Evolutionary conservation across 305 asterid species (phyloP), one percentile per base, ranked within the genome.

Genomic region (Andrographis paniculata): DNA sequence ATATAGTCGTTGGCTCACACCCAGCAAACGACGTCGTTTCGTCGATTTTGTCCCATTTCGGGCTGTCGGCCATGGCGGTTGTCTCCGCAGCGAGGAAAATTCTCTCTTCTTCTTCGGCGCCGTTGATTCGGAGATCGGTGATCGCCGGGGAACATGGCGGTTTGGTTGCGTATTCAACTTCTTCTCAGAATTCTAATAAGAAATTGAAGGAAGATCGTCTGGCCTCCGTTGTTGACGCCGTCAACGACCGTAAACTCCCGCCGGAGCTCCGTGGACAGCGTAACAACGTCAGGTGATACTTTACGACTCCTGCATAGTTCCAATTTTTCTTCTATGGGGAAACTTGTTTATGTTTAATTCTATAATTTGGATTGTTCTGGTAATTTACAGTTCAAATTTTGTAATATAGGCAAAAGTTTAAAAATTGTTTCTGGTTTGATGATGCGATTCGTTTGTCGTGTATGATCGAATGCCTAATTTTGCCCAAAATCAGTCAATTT

Each of bases 191-290:
- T 55, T 35, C 69, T 20, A 57, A 45, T 11, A 52, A 59, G 62
- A 76, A 75, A 66, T 44, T 58, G 43, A 23, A 56, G 17, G 39
- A 43, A 16, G 93, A 87, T 43, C 95, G 93, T 35, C 81, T 87
- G 28, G 77, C 93, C 61, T 67, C 82, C 55, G 93, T 83, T 14
- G 72, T 76, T 19, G 97, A 87, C 67, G 60, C 84, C 68, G 78
- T 80, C 59, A 76, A 76, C 56, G 92, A 87, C 58, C 81, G 94
- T 18, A 84, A 84, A 41, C 88, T 87, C 15, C 94, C 95, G 22
- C 84, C 86, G 52, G 94, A 87, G 71, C 85, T 80, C 64, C 88
- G 97, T 40, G 97, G 95, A 49, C 92, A 75, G 48, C 88, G 88
- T 17, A 79, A 80, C 57, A 56, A 66, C 77, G 72, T 87, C 64